Percentiles rank a stretch among this genome's conserved stretches.
Conservation (phyloP, 2,329 filamentous ascomycete species). For the Tympanopsis confertula region DNA sequence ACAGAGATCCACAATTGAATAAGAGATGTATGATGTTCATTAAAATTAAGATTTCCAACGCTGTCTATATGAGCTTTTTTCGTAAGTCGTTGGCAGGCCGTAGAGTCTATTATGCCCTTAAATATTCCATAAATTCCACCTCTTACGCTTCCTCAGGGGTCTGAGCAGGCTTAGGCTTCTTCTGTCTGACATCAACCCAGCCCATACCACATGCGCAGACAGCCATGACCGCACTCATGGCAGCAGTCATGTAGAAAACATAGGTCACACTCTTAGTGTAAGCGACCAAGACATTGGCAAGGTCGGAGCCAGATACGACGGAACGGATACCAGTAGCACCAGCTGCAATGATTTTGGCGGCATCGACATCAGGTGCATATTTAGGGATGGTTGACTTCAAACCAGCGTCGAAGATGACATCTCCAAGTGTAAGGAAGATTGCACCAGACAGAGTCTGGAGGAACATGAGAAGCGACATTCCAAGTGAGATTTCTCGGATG, state of each 20-base stretch:
- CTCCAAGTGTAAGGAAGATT: background rate
- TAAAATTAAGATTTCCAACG: no score
- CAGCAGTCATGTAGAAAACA: background rate
- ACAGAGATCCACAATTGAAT: no score
- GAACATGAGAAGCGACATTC: background rate
- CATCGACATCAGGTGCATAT: background rate
- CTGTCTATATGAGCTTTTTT: no score
- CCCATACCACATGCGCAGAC: background rate
- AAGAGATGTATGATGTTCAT: no score
- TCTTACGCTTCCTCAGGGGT: no score
- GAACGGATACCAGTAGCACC: background rate
- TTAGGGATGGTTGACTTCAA: background rate
- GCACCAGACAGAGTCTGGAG: background rate
- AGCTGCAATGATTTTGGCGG: background rate
- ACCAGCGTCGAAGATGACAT: background rate
- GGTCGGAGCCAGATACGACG: background rate
- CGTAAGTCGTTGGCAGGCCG: no score
- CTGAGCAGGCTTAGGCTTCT: no score
- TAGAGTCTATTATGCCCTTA: no score
- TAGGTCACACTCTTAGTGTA: background rate
- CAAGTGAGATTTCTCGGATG: background rate
- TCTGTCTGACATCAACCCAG: background rate
- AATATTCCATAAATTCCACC: no score
- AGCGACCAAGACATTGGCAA: background rate
- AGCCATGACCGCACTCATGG: conserved; percentile 1